phyloP scores from a whole-genome alignment of 768 basidiomycete species.

The Rubroboletus pulcherrimus region DNA sequence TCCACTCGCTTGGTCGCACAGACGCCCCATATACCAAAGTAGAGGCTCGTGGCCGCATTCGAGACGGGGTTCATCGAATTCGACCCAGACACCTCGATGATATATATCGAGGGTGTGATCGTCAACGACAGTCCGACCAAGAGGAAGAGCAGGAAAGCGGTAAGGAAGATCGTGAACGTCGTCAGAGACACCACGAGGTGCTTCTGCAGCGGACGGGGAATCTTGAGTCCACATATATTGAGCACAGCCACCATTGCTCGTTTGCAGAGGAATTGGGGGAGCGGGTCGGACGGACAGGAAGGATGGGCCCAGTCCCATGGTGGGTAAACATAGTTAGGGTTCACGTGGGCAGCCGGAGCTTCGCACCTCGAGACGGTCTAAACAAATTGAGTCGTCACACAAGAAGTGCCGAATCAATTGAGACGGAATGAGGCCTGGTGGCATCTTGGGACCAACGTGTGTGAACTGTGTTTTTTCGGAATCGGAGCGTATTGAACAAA shows the following conservation, averaged over 20 bases:
- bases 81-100: constrained; percentile 44
- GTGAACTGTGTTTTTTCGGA: not conserved
- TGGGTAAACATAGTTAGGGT: not conserved
- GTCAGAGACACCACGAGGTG: constrained; percentile 47
- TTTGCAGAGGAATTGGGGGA: not conserved
- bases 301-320: not conserved
- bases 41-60: constrained; percentile 54
- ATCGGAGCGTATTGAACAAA: not conserved
- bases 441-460: constrained; percentile 2
- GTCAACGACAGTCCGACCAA: constrained; percentile 73
- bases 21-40: constrained; percentile 82
- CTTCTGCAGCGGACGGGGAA: constrained; percentile 37
- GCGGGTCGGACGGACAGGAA: not conserved
- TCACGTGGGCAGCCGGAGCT: not conserved
- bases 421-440: not conserved
- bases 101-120: constrained; percentile 66
- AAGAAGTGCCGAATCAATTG: not conserved
- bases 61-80: constrained; percentile 36
- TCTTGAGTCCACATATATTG: constrained; percentile 15
- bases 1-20: constrained; percentile 55
- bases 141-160: constrained; percentile 68
- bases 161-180: constrained; percentile 49
- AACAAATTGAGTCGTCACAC: not conserved
- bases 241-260: constrained; percentile 15
- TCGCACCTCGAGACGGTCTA: not conserved